Evolutionary conservation across 2,329 filamentous ascomycete genomes (phyloP), one percentile per base, ranked within the genome.

Genomic region (Arthrobotrys pseudoclavata): DNA sequence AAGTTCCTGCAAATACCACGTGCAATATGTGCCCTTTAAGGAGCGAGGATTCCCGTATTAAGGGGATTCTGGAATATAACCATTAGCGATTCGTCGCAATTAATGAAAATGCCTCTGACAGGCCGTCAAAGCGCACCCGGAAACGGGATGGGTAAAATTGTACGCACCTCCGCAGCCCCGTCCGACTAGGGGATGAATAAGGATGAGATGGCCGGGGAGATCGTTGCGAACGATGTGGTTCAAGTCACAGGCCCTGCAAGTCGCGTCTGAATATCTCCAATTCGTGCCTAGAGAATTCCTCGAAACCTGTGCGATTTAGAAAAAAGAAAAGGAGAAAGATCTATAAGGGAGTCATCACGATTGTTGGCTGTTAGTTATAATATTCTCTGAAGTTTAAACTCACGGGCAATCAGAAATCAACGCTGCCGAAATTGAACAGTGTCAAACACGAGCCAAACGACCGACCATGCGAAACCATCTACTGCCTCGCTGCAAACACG

Each of bases 1-100:
- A 48, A 55, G n/a, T 70, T 70, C 72, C 72, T 67, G 60, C 72
- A 31, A 70, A 66, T 67, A 53, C 64, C 64, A 76, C 72, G 72
- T 70, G 72, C 72, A 66, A 60, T 40, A 45, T 45, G 61, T 26
- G 66, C 34, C 66, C 60, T 50, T 61, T 64, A 63, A 62, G 64
- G 66, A 76, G 72, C 60, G 67, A 76, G 72, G 60, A 55, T 70
- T 48, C 72, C 71, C 72, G 71, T 61, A 24, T 70, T 48, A 63
- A 66, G 57, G 55, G 63, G 62, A 53, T 22, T 69, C 63, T 68
- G 22, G 26, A 42, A 64, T 69, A 45, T 26, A 61, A 55, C 5
- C 1, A 48, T 69, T 76, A 76, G 64, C 37, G 50, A 57, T 57
- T 64, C 37, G 62, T 67, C 53, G 57, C 48, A 29, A 47, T 50